A percentile compares a stretch with the other conserved stretches of the same genome.
Conservation (phyloP, 495 filamentous ascomycete genomes). For the Talaromyces stipitatus region DNA sequence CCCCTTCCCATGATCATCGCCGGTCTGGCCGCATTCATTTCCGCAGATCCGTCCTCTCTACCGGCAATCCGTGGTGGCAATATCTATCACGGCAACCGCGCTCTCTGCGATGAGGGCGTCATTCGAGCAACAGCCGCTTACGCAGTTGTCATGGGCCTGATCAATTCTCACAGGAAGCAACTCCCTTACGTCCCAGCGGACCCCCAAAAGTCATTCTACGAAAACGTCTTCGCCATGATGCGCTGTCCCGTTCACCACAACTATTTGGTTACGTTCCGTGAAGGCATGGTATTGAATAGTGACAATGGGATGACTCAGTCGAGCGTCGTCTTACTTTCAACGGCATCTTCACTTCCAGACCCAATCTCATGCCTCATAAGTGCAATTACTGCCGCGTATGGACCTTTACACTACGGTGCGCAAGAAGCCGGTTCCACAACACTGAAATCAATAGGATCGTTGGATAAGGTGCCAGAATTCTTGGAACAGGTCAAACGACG, state of each 20-base stretch:
- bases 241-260: slow-evolving; percentile 10
- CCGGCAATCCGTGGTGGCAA: too few species aligned
- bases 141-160: too few species aligned
- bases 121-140: slow-evolving; percentile 22
- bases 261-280: too few species aligned
- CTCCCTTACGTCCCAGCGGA: slow-evolving; percentile 26
- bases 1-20: neutral
- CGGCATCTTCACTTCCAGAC: slow-evolving; percentile 41
- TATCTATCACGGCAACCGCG: neutral
- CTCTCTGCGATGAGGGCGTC: slow-evolving; percentile 14
- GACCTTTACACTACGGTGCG: slow-evolving; percentile 46
- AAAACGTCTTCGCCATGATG: slow-evolving; percentile 35
- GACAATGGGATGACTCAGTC: slow-evolving; percentile 50
- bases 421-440: slow-evolving; percentile 42
- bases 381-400: slow-evolving; percentile 32
- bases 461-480: slow-evolving; percentile 32
- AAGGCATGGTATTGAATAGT: slow-evolving; percentile 25
- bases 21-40: neutral
- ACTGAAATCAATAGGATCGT: slow-evolving; percentile 31
- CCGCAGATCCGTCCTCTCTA: too few species aligned
- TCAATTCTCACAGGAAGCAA: slow-evolving; percentile 21
- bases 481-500: slow-evolving; percentile 39
- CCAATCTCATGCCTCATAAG: slow-evolving; percentile 32
- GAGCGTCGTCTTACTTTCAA: slow-evolving; percentile 42
- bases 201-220: slow-evolving; percentile 8